phyloP scores from a whole-genome alignment of 176 grass and related monocot species.

The Melocanna baccifera region DNA sequence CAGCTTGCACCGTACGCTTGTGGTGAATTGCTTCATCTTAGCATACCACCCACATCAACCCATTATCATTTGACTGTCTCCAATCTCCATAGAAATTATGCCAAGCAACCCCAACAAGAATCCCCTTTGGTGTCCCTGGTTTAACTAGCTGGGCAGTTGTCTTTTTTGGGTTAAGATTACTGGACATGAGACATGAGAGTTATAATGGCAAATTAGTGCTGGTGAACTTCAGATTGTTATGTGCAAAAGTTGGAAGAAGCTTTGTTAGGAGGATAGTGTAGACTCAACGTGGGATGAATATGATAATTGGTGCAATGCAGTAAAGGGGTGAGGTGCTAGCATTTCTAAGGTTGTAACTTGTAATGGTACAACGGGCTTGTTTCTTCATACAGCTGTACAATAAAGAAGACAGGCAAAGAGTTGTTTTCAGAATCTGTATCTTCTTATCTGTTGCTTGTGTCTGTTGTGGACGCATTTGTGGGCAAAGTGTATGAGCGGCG shows the following conservation, averaged over 20 bases:
- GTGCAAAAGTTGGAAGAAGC: neutral
- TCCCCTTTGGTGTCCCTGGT: neutral
- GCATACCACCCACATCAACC: neutral
- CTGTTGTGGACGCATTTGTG: too few species aligned
- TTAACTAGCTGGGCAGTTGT: neutral
- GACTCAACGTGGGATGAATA: neutral
- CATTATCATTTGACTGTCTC: neutral
- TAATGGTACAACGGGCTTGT: neutral
- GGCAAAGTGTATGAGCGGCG: too few species aligned
- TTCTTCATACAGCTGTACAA: neutral
- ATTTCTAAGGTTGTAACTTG: neutral
- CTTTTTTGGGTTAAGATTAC: neutral
- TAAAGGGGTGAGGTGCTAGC: neutral
- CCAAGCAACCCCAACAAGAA: neutral
- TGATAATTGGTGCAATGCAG: neutral
- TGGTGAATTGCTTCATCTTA: constrained; percentile 7
- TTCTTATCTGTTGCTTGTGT: neutral
- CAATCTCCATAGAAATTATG: neutral
- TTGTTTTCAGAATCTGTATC: neutral
- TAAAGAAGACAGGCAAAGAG: neutral
- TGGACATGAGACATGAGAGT: neutral
- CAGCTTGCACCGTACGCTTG: neutral
- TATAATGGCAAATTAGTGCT: neutral
- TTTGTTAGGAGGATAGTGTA: neutral
- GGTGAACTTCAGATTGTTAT: neutral